phyloP scores from a whole-genome alignment of 2,329 filamentous ascomycete genomes.

The Aspergillus calidoustus region DNA sequence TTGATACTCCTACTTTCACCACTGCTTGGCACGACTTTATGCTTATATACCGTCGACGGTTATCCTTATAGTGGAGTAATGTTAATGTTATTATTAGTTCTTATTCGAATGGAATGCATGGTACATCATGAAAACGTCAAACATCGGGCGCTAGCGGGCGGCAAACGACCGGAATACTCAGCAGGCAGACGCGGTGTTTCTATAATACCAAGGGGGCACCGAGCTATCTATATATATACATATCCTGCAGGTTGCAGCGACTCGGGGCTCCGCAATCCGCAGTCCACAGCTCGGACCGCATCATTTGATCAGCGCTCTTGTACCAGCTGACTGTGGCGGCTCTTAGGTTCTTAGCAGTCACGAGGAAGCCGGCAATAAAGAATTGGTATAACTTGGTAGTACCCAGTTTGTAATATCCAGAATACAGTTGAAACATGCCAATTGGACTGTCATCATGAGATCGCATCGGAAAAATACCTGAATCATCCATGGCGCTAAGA shows the following conservation, averaged over 20 bases:
- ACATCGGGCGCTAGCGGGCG: not conserved
- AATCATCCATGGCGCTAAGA: constrained; percentile 11
- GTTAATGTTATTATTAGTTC: not conserved
- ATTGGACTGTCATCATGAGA: not conserved
- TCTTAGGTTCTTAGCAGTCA: not conserved
- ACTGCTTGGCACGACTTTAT: not conserved
- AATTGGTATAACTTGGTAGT: not conserved
- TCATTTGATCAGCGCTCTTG: not conserved
- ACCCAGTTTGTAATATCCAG: not conserved
- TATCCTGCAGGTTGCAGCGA: not conserved
- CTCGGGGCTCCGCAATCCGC: not conserved
- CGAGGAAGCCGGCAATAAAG: not conserved
- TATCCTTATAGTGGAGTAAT: not conserved
- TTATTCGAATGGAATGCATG: not conserved
- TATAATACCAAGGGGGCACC: not conserved
- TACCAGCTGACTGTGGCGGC: not conserved
- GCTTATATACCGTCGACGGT: not conserved
- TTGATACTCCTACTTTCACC: not conserved
- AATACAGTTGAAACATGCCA: not conserved
- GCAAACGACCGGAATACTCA: not conserved
- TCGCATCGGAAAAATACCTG: constrained; percentile 3
- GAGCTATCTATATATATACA: not conserved
- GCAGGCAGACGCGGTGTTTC: not conserved
- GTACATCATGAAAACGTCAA: not conserved
- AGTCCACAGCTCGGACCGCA: not conserved